These are phyloP conservation scores for Phytophthora palmivora DNA, from an alignment of 352 stramenopile genomes.

Conservation along the genomic window DNA sequence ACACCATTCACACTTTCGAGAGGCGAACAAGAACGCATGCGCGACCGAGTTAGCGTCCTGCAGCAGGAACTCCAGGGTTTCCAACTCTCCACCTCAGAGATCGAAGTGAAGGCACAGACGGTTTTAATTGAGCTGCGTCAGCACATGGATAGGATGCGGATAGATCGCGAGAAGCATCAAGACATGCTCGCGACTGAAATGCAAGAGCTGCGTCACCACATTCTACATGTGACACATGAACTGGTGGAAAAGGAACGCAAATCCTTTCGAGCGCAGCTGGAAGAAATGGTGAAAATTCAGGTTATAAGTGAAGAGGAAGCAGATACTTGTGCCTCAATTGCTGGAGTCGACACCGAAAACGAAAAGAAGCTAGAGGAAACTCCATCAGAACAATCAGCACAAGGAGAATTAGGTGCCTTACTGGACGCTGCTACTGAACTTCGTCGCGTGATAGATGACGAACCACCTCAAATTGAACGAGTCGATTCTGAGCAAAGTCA, in stretches of 20 bases:
- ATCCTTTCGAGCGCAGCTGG: slow-evolving; percentile 50
- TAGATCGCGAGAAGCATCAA: slow-evolving; percentile 63
- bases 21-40: slow-evolving; percentile 54
- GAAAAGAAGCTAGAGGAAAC: slow-evolving; percentile 4
- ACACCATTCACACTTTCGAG: slow-evolving; percentile 37
- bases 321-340: background rate
- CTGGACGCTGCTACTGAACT: background rate
- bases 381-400: background rate
- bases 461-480: background rate
- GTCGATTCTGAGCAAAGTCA: background rate
- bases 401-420: background rate
- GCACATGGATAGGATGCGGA: slow-evolving; percentile 55
- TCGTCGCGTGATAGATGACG: background rate
- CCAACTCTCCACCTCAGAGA: slow-evolving; percentile 50
- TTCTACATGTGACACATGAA: slow-evolving; percentile 58
- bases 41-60: slow-evolving; percentile 50
- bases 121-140: slow-evolving; percentile 58
- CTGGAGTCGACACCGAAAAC: background rate
- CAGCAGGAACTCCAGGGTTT: slow-evolving; percentile 64
- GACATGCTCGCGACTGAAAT: slow-evolving; percentile 73
- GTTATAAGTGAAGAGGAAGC: slow-evolving; percentile 7
- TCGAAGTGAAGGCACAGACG: slow-evolving; percentile 61
- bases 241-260: slow-evolving; percentile 62
- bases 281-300: slow-evolving; percentile 37
- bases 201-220: slow-evolving; percentile 59